Evolutionary conservation across 2,329 filamentous ascomycete genomes (phyloP).

Genomic region (Pseudogymnoascus destructans): DNA sequence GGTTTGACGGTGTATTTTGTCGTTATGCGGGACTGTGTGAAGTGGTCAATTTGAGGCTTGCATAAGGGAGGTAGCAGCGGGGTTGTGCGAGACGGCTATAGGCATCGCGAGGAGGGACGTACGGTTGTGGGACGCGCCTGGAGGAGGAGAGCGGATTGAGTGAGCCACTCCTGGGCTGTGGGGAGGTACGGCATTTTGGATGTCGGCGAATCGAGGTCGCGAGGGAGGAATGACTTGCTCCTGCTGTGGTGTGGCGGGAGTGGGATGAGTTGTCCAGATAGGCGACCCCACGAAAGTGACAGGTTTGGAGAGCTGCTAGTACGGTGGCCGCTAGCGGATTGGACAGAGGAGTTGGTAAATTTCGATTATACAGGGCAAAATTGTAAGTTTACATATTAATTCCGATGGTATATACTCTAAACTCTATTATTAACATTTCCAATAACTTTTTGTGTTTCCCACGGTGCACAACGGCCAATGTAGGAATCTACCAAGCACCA

Average conservation of each 20-base stretch:
- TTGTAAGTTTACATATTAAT: background rate
- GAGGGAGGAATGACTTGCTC: background rate
- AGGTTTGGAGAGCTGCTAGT: background rate
- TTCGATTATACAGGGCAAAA: background rate
- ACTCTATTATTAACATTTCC: background rate
- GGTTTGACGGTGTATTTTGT: conserved; percentile 73
- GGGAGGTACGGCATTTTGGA: conserved; percentile 62
- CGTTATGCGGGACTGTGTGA: conserved; percentile 66
- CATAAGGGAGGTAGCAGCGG: conserved; percentile 14
- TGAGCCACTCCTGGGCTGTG: conserved; percentile 82
- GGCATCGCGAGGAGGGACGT: conserved; percentile 28
- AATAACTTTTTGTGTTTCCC: background rate
- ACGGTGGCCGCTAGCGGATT: background rate
- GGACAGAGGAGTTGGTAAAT: background rate
- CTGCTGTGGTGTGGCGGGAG: background rate
- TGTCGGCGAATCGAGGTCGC: background rate
- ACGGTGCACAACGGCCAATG: no score
- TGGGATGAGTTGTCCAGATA: conserved; percentile 4
- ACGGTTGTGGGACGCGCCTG: conserved; percentile 78
- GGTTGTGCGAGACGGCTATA: background rate
- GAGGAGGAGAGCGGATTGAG: conserved; percentile 72
- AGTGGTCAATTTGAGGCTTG: background rate
- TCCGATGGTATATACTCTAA: background rate
- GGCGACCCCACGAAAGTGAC: conserved; percentile 3
- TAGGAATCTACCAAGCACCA: no score